phyloP scores from a whole-genome alignment of 1,139 yeast species.

The Schizosaccharomyces versatilis region DNA sequence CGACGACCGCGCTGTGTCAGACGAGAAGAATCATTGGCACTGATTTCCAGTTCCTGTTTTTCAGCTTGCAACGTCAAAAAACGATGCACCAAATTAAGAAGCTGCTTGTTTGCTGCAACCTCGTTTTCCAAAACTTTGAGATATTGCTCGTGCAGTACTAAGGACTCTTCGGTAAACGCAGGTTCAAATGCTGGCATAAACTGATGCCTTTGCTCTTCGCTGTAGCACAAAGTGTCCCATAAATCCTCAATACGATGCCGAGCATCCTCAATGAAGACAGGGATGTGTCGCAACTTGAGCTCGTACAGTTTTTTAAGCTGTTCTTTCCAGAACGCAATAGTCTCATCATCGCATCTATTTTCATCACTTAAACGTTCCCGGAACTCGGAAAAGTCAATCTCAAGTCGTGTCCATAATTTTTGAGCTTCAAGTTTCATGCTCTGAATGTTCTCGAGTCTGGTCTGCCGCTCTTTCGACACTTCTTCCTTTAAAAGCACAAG shows the following conservation, averaged over 20 bases:
- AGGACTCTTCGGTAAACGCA: constrained; percentile 29
- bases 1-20: constrained; percentile 41
- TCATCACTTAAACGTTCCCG: not conserved
- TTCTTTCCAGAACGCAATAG: constrained; percentile 14
- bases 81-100: constrained; percentile 32
- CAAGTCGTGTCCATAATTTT: not conserved
- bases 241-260: constrained; percentile 35
- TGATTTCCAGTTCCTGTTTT: constrained; percentile 38
- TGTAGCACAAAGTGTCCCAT: constrained; percentile 43
- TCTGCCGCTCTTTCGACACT: not conserved
- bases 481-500: not conserved
- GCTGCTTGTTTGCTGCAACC: constrained; percentile 29
- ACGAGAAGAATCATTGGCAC: constrained; percentile 63
- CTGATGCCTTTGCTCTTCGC: constrained; percentile 24
- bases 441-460: not conserved
- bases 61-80: constrained; percentile 37
- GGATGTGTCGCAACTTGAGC: constrained; percentile 41
- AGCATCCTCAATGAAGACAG: constrained; percentile 46
- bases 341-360: not conserved
- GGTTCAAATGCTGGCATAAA: constrained; percentile 23
- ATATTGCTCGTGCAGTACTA: constrained; percentile 42
- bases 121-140: constrained; percentile 30
- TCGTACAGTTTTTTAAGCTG: constrained; percentile 38
- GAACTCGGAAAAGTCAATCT: not conserved
- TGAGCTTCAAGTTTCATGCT: not conserved